Conservation (phyloP, 805 yeast genomes). For the Yueomyces sp. region DNA sequence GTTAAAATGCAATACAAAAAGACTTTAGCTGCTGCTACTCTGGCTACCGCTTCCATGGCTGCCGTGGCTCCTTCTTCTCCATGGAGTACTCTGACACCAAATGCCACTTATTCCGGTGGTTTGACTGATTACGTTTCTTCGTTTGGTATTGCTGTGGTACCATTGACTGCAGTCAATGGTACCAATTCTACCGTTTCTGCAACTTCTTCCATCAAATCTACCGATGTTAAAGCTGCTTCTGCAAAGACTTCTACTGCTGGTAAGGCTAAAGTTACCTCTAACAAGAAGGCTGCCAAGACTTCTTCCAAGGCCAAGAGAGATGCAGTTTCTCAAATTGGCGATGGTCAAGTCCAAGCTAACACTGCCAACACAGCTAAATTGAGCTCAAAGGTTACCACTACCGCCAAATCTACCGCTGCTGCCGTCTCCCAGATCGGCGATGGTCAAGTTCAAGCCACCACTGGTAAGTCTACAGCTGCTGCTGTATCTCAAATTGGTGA, state of each 20-base stretch:
- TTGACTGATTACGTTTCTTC: conserved; percentile 25
- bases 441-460: conserved; percentile 26
- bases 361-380: conserved; percentile 16
- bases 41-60: conserved; percentile 17
- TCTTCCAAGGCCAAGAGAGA: conserved; percentile 18
- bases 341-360: conserved; percentile 28
- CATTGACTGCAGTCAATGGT: conserved; percentile 22
- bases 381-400: conserved; percentile 20
- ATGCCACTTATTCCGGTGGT: conserved; percentile 27
- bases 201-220: conserved; percentile 7
- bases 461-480: conserved; percentile 18
- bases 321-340: conserved; percentile 35
- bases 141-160: conserved; percentile 32
- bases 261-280: conserved; percentile 32
- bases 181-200: conserved; percentile 22
- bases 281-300: conserved; percentile 29
- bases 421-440: conserved; percentile 33
- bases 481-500: conserved; percentile 9
- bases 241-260: conserved; percentile 17
- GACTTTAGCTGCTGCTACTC: conserved; percentile 20
- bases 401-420: conserved; percentile 11
- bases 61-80: conserved; percentile 22
- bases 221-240: conserved; percentile 14
- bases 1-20: conserved; percentile 15
- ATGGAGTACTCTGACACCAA: conserved; percentile 33